These are phyloP conservation scores for Sporothrix pseudoabietina DNA, from an alignment of 2,329 filamentous ascomycete genomes.

Conservation along the genomic window DNA sequence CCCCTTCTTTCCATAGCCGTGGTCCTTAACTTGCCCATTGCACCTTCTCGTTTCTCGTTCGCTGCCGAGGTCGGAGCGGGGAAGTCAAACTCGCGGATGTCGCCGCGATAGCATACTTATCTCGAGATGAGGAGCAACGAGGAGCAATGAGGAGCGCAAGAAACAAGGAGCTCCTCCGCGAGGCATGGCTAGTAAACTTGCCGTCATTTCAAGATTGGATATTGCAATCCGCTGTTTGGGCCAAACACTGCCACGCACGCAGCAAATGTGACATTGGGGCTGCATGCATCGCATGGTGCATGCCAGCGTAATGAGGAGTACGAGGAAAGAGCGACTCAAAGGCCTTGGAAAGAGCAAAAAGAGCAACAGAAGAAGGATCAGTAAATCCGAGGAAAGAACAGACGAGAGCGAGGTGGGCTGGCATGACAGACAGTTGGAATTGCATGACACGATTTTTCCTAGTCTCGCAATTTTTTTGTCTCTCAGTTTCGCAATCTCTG, in stretches of 20 bases:
- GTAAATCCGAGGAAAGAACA: not conserved
- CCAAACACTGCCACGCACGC: conserved; percentile 13
- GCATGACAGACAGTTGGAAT: conserved; percentile 11
- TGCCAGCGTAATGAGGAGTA: not conserved
- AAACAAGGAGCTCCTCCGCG: not conserved
- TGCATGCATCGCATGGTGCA: conserved; percentile 10
- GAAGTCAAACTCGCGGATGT: conserved; percentile 9
- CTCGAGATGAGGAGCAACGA: not conserved
- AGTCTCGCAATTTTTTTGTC: not conserved
- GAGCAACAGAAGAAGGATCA: not conserved
- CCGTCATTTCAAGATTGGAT: conserved; percentile 29
- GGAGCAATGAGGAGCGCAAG: not conserved
- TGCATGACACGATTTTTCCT: not conserved
- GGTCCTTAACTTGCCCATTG: not conserved
- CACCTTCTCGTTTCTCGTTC: not conserved
- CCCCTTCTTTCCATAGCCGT: not conserved
- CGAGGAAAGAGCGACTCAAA: not conserved
- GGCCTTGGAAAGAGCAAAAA: not conserved
- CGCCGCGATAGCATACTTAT: conserved; percentile 19
- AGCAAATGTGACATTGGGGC: conserved; percentile 15
- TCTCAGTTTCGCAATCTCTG: not conserved
- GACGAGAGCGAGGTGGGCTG: not conserved
- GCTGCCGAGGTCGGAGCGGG: conserved; percentile 29
- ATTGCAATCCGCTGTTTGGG: conserved; percentile 25
- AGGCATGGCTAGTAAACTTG: not conserved